These are phyloP conservation scores for Alternaria tenuissima DNA, from an alignment of 2,329 filamentous ascomycete genomes.

Conservation along the genomic window DNA sequence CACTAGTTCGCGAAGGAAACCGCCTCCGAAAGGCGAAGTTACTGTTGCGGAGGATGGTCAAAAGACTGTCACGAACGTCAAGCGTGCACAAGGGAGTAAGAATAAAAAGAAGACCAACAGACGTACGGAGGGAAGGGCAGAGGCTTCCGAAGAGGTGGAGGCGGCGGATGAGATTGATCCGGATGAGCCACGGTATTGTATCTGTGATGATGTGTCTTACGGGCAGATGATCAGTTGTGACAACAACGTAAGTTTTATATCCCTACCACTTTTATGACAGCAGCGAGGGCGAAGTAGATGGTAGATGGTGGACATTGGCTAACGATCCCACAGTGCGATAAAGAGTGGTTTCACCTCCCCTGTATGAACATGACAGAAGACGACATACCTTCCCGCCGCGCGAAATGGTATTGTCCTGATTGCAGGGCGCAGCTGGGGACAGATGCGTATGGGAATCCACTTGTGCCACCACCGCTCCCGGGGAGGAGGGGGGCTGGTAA, in stretches of 20 bases:
- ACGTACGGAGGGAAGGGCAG: slow-evolving; percentile 12
- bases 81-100: slow-evolving; percentile 63
- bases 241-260: slow-evolving; percentile 64
- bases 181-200: slow-evolving; percentile 77
- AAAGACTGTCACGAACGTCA: slow-evolving; percentile 73
- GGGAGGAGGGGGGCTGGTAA: slow-evolving; percentile 37
- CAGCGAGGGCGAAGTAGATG: neutral
- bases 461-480: slow-evolving; percentile 43
- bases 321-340: slow-evolving; percentile 66
- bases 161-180: slow-evolving; percentile 68
- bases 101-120: slow-evolving; percentile 59
- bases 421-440: slow-evolving; percentile 57
- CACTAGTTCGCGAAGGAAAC: slow-evolving; percentile 66
- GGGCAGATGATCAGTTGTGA: slow-evolving; percentile 87
- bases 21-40: slow-evolving; percentile 76
- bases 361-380: slow-evolving; percentile 70
- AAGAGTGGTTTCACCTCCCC: slow-evolving; percentile 85
- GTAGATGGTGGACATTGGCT: neutral
- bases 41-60: slow-evolving; percentile 67
- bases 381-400: slow-evolving; percentile 73
- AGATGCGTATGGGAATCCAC: slow-evolving; percentile 47
- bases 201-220: slow-evolving; percentile 81
- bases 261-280: neutral
- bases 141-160: slow-evolving; percentile 28
- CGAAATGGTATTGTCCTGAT: slow-evolving; percentile 86